Conservation (phyloP, 2,329 filamentous ascomycete species). For the Talaromyces sp. region DNA sequence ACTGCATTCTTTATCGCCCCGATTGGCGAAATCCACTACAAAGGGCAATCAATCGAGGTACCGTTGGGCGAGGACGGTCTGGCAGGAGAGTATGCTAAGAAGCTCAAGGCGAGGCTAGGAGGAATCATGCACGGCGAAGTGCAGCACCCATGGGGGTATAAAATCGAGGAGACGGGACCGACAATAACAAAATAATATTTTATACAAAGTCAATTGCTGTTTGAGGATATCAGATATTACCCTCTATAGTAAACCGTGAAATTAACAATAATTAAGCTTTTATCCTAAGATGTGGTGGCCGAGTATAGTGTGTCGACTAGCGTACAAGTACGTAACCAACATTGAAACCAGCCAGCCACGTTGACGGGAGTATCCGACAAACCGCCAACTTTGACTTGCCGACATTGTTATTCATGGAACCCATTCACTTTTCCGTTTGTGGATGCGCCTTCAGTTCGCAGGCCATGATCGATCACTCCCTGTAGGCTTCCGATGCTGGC, state of each 20-base stretch:
- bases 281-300: too few relatives aligned
- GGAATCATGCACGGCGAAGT: not conserved
- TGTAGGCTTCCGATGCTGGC: not conserved
- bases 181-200: not conserved
- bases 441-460: not conserved
- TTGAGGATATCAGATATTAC: too few relatives aligned
- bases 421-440: too few relatives aligned
- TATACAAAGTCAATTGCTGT: too few relatives aligned
- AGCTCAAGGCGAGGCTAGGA: not conserved
- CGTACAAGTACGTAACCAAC: too few relatives aligned
- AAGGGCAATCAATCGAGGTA: not conserved
- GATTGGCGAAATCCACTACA: not conserved
- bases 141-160: not conserved
- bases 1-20: slow-evolving; percentile 51
- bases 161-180: not conserved
- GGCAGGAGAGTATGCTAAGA: not conserved
- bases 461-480: not conserved
- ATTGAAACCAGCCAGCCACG: too few relatives aligned
- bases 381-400: too few relatives aligned
- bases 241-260: too few relatives aligned
- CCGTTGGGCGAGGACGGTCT: not conserved
- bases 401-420: too few relatives aligned
- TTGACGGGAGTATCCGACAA: too few relatives aligned
- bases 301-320: too few relatives aligned
- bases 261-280: too few relatives aligned